Evolutionary conservation across 192 early-diverging fungal genomes (phyloP), one percentile per base, ranked within the genome.

Genomic region (Linnemannia zychae): DNA sequence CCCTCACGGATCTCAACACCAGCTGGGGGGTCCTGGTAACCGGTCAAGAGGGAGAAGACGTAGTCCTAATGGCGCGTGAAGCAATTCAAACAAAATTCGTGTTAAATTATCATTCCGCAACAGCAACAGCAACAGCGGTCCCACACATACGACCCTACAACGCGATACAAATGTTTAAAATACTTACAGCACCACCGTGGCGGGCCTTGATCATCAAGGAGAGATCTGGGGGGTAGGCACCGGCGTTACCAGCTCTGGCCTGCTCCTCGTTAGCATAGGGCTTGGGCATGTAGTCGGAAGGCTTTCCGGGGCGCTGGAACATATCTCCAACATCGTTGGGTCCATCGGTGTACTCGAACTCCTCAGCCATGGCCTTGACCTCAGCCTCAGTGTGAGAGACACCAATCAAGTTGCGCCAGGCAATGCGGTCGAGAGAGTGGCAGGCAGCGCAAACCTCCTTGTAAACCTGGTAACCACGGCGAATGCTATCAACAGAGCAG

Each of bases 381-480:
- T 98, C 98, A 60, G 94, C 96, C 71, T 95, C 95, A 50, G 97
- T 94, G 91, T 98, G 97, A 37, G 95, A 94, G 18, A 99, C 97
- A 57, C 93, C 96, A n/a, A 99, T 93, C 72, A 99, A 90, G 91
- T 98, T 98, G 83, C 97, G 96, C 95, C 94, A 99, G 82, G 96
- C 92, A 75, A 99, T 93, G 67, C 94, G 94, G 50, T 98, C 95
- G 79, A 99, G 92, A 31, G 97, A 98, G 91, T 99, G 98, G 90
- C 98, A 99, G 38, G 97, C 95, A 53, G 97, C 92, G 88, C 98
- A 99, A 76, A 99, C 96, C 84, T 99, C 98, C 91, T 95, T 96
- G 94, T 98, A 99, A 17, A 99, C 98, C 88, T 97, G 97, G 92
- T 97, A 99, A 78, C 98, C 98, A 89, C 97, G 97, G 75, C 98